Evolutionary conservation across 139 green algal genomes (phyloP).

Genomic region (Raphidocelis subcapitata): DNA sequence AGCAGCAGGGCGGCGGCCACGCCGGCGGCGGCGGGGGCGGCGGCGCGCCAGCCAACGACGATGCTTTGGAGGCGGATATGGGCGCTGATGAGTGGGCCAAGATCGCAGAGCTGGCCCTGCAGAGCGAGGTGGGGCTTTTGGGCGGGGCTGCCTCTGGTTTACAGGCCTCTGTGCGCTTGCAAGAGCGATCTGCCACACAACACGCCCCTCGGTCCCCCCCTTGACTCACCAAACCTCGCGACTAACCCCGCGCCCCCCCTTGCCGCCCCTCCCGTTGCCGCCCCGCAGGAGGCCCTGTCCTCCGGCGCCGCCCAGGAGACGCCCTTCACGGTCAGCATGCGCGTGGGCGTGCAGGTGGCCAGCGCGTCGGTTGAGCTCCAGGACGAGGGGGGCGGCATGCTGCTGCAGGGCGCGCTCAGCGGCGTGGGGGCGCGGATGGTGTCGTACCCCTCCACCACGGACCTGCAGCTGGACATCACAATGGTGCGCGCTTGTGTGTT

Average conservation of each 20-base stretch:
- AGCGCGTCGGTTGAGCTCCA: constrained; percentile 44
- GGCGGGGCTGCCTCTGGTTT: background rate
- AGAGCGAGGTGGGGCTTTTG: constrained; percentile 46
- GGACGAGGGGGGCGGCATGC: constrained; percentile 26
- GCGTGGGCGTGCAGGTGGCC: constrained; percentile 38
- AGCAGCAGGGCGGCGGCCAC: constrained; percentile 3
- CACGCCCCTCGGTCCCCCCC: no score
- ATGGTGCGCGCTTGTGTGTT: no score
- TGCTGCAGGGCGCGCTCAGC: constrained; percentile 29
- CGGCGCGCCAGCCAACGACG: background rate
- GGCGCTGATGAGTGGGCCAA: constrained; percentile 68
- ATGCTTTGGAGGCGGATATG: constrained; percentile 31
- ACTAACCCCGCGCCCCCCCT: no score
- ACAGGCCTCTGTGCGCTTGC: background rate
- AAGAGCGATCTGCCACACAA: no score
- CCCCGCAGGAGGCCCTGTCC: background rate
- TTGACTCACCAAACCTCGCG: background rate
- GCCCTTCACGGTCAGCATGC: constrained; percentile 52
- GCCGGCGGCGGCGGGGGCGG: background rate
- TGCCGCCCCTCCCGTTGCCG: background rate
- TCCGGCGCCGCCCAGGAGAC: constrained; percentile 34
- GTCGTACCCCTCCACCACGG: constrained; percentile 53
- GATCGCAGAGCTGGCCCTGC: constrained; percentile 70
- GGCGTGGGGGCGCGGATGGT: constrained; percentile 24
- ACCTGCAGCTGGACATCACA: constrained; percentile 35